phyloP scores from a whole-genome alignment of 2,329 filamentous ascomycete genomes.

The Talaromyces verruculosus region DNA sequence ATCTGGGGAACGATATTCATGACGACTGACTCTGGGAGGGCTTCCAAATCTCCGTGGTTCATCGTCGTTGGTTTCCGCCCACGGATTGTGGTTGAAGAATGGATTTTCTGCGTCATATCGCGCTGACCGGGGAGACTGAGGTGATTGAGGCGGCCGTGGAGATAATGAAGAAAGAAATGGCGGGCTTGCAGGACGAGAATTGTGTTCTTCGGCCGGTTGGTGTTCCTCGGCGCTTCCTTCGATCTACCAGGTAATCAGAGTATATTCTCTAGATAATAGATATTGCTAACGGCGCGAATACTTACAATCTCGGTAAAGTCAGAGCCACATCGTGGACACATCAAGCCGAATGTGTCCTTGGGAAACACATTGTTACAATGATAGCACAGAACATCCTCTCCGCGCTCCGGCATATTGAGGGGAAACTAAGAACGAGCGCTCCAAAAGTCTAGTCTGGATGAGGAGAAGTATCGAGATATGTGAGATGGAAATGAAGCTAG shows the following conservation, averaged over 20 bases:
- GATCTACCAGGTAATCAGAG: conserved; percentile 26
- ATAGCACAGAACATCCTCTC: conserved; percentile 83
- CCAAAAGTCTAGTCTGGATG: neutral
- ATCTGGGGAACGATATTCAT: conserved; percentile 47
- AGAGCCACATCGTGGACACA: conserved; percentile 73
- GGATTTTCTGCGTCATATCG: conserved; percentile 32
- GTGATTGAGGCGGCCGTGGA: conserved; percentile 25
- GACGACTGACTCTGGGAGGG: conserved; percentile 34
- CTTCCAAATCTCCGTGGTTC: conserved; percentile 35
- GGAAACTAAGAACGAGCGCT: conserved; percentile 5
- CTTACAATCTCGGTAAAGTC: conserved; percentile 83
- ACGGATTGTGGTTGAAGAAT: conserved; percentile 50
- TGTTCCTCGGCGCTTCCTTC: conserved; percentile 34
- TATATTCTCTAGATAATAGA: neutral
- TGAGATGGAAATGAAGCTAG: conserved; percentile 2
- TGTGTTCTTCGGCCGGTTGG: conserved; percentile 27
- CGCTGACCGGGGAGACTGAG: conserved; percentile 32
- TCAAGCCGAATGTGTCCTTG: conserved; percentile 64
- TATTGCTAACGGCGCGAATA: conserved; percentile 6
- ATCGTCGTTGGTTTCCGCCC: conserved; percentile 48
- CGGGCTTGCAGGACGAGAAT: conserved; percentile 17
- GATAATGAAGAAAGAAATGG: conserved; percentile 4
- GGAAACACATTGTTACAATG: conserved; percentile 80
- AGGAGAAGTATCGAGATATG: neutral
- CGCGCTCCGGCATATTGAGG: conserved; percentile 36